Evolutionary conservation across 2,329 filamentous ascomycete species (phyloP).

Genomic region (Colletotrichum sp.): DNA sequence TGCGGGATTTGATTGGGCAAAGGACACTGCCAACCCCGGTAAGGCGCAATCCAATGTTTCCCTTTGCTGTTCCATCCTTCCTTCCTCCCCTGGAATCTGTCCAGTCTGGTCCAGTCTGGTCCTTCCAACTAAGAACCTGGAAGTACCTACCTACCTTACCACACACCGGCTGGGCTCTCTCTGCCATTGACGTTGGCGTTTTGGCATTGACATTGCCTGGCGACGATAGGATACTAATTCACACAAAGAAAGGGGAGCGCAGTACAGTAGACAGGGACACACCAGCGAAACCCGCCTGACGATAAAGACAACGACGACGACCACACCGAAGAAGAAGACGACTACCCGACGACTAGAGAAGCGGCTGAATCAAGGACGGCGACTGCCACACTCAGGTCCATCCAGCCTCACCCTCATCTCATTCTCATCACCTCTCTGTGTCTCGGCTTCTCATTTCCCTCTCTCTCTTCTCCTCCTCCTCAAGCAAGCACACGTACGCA

Average conservation of each 20-base stretch:
- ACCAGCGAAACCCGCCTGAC: neutral
- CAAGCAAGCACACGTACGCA: neutral
- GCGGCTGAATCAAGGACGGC: neutral
- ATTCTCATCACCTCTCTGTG: neutral
- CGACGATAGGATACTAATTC: neutral
- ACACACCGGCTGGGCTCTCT: neutral
- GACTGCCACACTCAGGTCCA: neutral
- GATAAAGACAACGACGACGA: neutral
- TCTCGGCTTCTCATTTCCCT: neutral
- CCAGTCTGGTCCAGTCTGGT: neutral
- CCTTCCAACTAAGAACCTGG: neutral
- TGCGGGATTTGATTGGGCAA: neutral
- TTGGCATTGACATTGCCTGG: constrained; percentile 26
- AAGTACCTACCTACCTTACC: neutral
- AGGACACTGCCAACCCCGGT: neutral
- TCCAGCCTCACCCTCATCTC: neutral
- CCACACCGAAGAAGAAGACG: neutral
- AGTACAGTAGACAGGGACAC: neutral
- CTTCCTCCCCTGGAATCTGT: neutral
- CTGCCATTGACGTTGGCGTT: constrained; percentile 26
- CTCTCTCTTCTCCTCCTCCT: neutral
- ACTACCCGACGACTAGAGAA: neutral
- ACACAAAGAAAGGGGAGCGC: neutral
- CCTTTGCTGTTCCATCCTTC: neutral
- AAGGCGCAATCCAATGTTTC: constrained; percentile 19